phyloP scores from a whole-genome alignment of 257 asterid species.

The Eustoma russellianum region DNA sequence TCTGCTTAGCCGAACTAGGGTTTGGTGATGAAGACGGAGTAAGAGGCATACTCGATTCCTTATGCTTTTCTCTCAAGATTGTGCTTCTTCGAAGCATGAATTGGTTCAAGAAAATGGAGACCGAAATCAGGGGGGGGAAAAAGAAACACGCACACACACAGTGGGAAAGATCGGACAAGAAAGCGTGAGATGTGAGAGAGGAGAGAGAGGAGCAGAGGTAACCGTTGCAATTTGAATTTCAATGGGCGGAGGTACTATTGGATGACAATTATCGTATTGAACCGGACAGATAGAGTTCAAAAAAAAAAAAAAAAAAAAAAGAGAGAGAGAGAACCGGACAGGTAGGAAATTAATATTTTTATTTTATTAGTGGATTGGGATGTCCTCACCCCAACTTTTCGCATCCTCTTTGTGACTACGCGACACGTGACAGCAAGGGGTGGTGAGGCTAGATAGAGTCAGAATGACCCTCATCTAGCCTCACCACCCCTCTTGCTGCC shows the following conservation, averaged over 20 bases:
- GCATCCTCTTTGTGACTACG: no score
- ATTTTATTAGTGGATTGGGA: no score
- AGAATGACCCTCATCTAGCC: no score
- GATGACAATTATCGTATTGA: background rate
- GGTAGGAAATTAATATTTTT: background rate
- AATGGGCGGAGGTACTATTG: background rate
- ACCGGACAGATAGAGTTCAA: no score
- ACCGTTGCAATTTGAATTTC: slow-evolving; percentile 19
- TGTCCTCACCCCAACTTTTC: no score
- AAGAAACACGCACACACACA: slow-evolving; percentile 3
- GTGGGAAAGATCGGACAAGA: slow-evolving; percentile 12
- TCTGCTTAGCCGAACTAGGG: slow-evolving; percentile 30
- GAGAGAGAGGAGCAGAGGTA: slow-evolving; percentile 13
- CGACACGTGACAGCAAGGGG: no score
- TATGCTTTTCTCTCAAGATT: slow-evolving; percentile 34
- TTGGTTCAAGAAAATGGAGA: slow-evolving; percentile 25
- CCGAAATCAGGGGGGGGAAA: background rate
- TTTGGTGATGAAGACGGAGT: slow-evolving; percentile 31
- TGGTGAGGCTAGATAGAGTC: no score
- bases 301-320: no score
- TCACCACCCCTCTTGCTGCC: no score
- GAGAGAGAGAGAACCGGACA: no score
- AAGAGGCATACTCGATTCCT: background rate
- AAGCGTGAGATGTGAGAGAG: slow-evolving; percentile 12
- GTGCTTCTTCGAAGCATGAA: slow-evolving; percentile 48